Conservation (phyloP, 495 filamentous ascomycete species). For the Darksidea phi region DNA sequence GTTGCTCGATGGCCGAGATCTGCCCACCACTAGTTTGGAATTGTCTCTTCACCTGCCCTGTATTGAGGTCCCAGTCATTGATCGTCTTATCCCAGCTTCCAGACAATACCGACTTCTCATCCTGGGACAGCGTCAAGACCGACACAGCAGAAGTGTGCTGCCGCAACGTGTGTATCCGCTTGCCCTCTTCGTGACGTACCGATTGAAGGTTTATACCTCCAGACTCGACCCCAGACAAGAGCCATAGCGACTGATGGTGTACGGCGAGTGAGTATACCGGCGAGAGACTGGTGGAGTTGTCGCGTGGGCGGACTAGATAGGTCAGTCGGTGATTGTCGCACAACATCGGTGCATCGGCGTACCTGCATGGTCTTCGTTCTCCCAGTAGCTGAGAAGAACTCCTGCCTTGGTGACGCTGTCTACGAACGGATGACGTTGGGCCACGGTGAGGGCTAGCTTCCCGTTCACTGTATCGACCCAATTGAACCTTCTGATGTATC, state of each 20-base stretch:
- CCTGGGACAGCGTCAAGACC: conserved; percentile 73
- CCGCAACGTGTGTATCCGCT: conserved; percentile 73
- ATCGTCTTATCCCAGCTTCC: conserved; percentile 96
- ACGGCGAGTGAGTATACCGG: conserved; percentile 93
- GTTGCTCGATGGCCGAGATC: conserved; percentile 81
- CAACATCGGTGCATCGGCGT: neutral
- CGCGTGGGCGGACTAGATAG: conserved; percentile 32
- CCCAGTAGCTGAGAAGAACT: conserved; percentile 93
- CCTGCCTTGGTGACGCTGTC: conserved; percentile 95
- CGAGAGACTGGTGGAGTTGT: conserved; percentile 60
- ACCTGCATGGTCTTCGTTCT: conserved; percentile 63
- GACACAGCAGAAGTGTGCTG: conserved; percentile 92
- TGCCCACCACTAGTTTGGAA: conserved; percentile 79
- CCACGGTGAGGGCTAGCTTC: conserved; percentile 89
- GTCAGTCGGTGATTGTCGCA: neutral
- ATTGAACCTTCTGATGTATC: conserved; percentile 93
- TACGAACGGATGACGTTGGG: conserved; percentile 94
- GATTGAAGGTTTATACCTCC: conserved; percentile 92
- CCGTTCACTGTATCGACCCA: conserved; percentile 94
- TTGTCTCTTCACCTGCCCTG: conserved; percentile 68
- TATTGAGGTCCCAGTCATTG: conserved; percentile 94
- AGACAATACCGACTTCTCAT: conserved; percentile 85
- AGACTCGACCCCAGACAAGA: conserved; percentile 83
- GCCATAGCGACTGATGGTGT: conserved; percentile 85
- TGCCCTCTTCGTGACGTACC: conserved; percentile 93